A percentile compares a stretch with the other conserved stretches of the same genome.
Conservation (phyloP, 2,329 filamentous ascomycete genomes). For the Fonsecaea pedrosoi region DNA sequence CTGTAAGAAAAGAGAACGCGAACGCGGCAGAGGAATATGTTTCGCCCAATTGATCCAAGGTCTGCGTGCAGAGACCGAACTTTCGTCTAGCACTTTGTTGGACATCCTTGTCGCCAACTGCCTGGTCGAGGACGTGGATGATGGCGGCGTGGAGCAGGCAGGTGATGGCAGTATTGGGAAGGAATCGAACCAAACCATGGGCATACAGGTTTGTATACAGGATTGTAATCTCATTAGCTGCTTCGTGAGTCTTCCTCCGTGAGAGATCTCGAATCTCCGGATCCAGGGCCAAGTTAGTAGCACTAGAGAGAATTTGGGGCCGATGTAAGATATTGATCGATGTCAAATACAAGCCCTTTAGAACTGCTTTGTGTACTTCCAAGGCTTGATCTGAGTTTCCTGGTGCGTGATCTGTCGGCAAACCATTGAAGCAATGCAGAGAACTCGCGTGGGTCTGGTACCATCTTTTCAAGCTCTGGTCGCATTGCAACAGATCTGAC, state of each 20-base stretch:
- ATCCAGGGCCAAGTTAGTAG: constrained; percentile 62
- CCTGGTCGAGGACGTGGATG: constrained; percentile 91
- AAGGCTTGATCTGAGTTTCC: constrained; percentile 64
- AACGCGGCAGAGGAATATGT: constrained; percentile 93
- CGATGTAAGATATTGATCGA: constrained; percentile 89
- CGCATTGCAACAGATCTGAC: constrained; percentile 78
- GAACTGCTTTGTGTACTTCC: constrained; percentile 76
- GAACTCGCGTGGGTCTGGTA: constrained; percentile 71
- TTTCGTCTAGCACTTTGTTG: constrained; percentile 76
- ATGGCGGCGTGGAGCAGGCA: constrained; percentile 92
- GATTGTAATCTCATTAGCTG: constrained; percentile 82
- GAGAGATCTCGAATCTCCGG: constrained; percentile 82
- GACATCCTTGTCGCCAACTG: constrained; percentile 74
- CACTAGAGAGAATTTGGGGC: constrained; percentile 83
- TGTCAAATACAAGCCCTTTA: constrained; percentile 94
- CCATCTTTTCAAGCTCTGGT: constrained; percentile 81
- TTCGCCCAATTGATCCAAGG: constrained; percentile 84
- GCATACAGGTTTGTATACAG: constrained; percentile 79
- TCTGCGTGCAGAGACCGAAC: constrained; percentile 90
- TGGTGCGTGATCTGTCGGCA: constrained; percentile 63
- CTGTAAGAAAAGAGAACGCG: constrained; percentile 89
- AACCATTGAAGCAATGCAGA: constrained; percentile 67
- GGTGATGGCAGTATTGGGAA: constrained; percentile 89
- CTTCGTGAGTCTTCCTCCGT: constrained; percentile 79
- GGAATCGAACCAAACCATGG: constrained; percentile 74